Evolutionary conservation across 1,139 yeast species (phyloP).

Genomic region (Magnusiomyces suaveolens): DNA sequence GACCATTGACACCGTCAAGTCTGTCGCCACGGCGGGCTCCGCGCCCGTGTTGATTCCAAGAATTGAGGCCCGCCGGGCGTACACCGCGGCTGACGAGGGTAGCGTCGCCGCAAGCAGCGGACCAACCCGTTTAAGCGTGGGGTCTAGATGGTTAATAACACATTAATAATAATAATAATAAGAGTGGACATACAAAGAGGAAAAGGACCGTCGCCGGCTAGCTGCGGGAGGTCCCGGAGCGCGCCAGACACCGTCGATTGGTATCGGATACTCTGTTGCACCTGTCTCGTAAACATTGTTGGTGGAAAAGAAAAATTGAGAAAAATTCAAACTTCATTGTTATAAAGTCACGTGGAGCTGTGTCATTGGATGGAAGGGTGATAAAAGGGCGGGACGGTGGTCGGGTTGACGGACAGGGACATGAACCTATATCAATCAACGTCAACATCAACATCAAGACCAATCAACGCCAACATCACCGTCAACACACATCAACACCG

Average conservation of each 20-base stretch:
- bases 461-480: too few relatives aligned
- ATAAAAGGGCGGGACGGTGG: too few relatives aligned
- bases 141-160: not conserved
- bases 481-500: too few relatives aligned
- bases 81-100: not conserved
- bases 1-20: not conserved
- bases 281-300: too few relatives aligned
- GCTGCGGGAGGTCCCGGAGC: not conserved
- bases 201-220: conserved; percentile 3
- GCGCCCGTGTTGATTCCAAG: not conserved
- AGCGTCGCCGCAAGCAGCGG: not conserved
- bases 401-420: too few relatives aligned
- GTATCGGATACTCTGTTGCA: too few relatives aligned
- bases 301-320: too few relatives aligned
- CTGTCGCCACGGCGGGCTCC: not conserved
- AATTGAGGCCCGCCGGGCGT: conserved; percentile 1
- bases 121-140: not conserved
- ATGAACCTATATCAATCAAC: too few relatives aligned
- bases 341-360: too few relatives aligned
- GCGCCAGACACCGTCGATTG: not conserved
- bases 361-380: too few relatives aligned
- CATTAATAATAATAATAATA: not conserved
- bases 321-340: too few relatives aligned
- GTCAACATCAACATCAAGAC: too few relatives aligned
- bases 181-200: not conserved